A percentile compares a stretch with the other conserved stretches of the same genome.
These are phyloP conservation scores for Chalciporus piperatus DNA, from an alignment of 768 basidiomycete species.

Conservation along the genomic window DNA sequence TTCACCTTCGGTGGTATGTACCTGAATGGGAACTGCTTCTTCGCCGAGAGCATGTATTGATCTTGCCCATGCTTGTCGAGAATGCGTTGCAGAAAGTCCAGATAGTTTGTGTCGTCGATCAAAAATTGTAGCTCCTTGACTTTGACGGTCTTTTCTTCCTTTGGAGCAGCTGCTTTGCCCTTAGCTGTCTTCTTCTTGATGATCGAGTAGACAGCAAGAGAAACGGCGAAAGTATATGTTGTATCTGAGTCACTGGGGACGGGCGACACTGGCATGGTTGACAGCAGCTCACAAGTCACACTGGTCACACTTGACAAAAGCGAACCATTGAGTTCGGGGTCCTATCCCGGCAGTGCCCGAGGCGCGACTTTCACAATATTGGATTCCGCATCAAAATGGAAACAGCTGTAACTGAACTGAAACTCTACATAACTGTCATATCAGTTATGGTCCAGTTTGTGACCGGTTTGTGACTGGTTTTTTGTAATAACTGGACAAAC, in stretches of 20 bases:
- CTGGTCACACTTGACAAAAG: not conserved
- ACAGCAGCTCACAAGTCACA: not conserved
- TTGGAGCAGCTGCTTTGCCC: not conserved
- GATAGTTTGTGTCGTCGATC: not conserved
- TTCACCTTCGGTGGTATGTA: constrained; percentile 5
- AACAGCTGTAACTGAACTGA: not conserved
- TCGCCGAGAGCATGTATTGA: constrained; percentile 23
- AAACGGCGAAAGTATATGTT: not conserved
- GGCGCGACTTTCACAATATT: not conserved
- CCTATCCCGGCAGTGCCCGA: not conserved
- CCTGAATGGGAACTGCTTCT: constrained; percentile 6
- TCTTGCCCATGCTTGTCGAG: constrained; percentile 12
- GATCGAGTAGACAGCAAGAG: not conserved
- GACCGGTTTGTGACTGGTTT: too few species aligned
- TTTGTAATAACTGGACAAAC: too few species aligned
- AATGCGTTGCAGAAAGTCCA: constrained; percentile 3
- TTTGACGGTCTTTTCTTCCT: constrained; percentile 6
- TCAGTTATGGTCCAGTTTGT: too few species aligned
- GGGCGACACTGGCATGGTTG: not conserved
- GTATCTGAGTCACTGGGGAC: not conserved
- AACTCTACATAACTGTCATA: too few species aligned
- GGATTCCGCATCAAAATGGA: not conserved
- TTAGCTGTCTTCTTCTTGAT: not conserved
- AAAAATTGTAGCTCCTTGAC: constrained; percentile 3
- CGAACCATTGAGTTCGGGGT: not conserved